Conservation (phyloP, 140 eudicot species). For the Flaveria floridana region DNA sequence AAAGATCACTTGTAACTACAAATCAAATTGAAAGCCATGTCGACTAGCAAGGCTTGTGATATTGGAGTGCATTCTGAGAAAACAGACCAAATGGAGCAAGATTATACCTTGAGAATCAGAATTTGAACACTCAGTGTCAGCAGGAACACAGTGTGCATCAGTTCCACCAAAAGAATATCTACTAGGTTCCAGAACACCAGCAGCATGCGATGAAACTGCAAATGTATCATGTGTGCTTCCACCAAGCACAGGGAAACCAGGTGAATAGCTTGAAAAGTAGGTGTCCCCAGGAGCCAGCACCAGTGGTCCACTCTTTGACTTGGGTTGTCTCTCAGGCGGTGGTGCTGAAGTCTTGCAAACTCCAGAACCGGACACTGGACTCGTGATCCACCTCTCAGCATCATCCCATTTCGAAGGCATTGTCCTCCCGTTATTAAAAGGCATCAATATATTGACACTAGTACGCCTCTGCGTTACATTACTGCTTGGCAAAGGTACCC, state of each 20-base stretch:
- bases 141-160: not conserved
- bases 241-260: conserved; percentile 38
- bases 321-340: conserved; percentile 53
- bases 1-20: not conserved
- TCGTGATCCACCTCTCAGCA: conserved; percentile 93
- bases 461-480: conserved; percentile 46
- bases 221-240: conserved; percentile 40
- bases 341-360: conserved; percentile 35
- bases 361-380: conserved; percentile 64
- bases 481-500: conserved; percentile 47
- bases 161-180: conserved; percentile 44
- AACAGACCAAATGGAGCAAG: not conserved
- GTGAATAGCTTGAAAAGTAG: conserved; percentile 46
- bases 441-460: conserved; percentile 52
- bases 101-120: conserved; percentile 62
- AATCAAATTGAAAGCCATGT: not conserved
- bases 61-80: not conserved
- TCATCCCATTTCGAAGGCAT: conserved; percentile 94
- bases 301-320: conserved; percentile 84
- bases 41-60: not conserved
- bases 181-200: conserved; percentile 68
- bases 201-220: conserved; percentile 56
- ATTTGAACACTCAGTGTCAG: conserved; percentile 18
- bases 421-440: conserved; percentile 64
- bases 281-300: conserved; percentile 35